Evolutionary conservation across 768 basidiomycete genomes (phyloP).

Genomic region (Amanita molliuscula): DNA sequence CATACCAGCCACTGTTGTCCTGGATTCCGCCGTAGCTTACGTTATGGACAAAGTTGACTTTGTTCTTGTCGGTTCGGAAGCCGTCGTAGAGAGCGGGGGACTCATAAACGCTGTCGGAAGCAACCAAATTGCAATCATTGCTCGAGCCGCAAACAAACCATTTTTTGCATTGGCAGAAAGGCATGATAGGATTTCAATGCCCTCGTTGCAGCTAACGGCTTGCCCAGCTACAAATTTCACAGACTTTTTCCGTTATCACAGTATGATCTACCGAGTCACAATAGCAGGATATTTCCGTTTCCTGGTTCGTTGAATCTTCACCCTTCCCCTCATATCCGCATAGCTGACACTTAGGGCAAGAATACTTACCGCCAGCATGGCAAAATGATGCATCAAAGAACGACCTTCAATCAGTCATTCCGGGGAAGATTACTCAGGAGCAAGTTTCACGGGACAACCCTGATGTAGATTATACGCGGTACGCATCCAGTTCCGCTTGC

Average conservation of each 20-base stretch:
- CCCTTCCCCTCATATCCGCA: constrained; percentile 14
- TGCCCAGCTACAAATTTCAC: constrained; percentile 88
- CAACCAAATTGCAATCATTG: constrained; percentile 94
- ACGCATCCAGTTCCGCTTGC: constrained; percentile 10
- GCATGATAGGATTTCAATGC: constrained; percentile 23
- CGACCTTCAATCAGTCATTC: constrained; percentile 2
- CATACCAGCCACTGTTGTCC: constrained; percentile 87
- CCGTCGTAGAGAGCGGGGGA: constrained; percentile 94
- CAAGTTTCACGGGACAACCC: constrained; percentile 80
- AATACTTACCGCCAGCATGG: constrained; percentile 4
- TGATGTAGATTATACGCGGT: constrained; percentile 92
- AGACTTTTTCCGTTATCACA: constrained; percentile 90
- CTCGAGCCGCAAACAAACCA: constrained; percentile 88
- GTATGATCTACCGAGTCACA: constrained; percentile 80
- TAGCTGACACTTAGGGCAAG: neutral
- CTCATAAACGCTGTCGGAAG: constrained; percentile 89
- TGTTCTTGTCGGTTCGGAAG: constrained; percentile 94
- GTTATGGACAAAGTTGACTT: constrained; percentile 95
- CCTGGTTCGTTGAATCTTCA: constrained; percentile 26
- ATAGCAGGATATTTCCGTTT: constrained; percentile 66
- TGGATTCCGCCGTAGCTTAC: constrained; percentile 95
- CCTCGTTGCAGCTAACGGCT: constrained; percentile 1
- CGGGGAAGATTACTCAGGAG: constrained; percentile 61
- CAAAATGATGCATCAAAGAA: neutral
- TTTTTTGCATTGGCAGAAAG: constrained; percentile 95